These are phyloP conservation scores for Aureobasidium mangrovei DNA, from an alignment of 2,329 filamentous ascomycete genomes.

Conservation along the genomic window DNA sequence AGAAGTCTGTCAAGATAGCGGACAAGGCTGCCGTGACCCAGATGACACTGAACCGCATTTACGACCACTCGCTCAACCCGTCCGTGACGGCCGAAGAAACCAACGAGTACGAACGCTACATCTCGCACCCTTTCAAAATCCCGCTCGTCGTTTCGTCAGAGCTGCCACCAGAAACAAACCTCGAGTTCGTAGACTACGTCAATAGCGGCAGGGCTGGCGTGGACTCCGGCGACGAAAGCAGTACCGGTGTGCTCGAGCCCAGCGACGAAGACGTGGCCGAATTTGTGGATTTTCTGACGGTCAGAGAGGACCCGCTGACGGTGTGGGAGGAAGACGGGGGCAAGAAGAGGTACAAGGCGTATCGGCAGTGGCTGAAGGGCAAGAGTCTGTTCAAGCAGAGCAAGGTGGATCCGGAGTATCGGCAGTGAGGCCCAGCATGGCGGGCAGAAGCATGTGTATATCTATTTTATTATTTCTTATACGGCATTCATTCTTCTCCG, in stretches of 20 bases:
- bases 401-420: constrained; percentile 43
- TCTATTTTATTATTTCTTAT: too few relatives aligned
- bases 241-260: constrained; percentile 40
- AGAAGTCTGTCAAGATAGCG: constrained; percentile 23
- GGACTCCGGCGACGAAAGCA: constrained; percentile 24
- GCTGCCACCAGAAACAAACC: constrained; percentile 43
- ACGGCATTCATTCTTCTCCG: too few relatives aligned
- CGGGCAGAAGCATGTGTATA: too few relatives aligned
- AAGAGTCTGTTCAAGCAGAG: constrained; percentile 94
- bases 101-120: constrained; percentile 80
- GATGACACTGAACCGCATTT: constrained; percentile 80
- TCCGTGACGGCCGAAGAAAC: constrained; percentile 67
- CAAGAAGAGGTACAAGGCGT: constrained; percentile 96
- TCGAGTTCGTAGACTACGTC: constrained; percentile 74
- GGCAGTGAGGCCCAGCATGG: neutral
- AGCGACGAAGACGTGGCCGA: constrained; percentile 39
- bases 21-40: constrained; percentile 78
- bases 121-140: constrained; percentile 80
- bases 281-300: constrained; percentile 55
- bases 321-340: constrained; percentile 76
- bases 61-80: constrained; percentile 78
- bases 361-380: constrained; percentile 85
- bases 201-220: constrained; percentile 47
- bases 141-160: constrained; percentile 70
- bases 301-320: constrained; percentile 75